A percentile compares a stretch with the other conserved stretches of the same genome.
These are phyloP conservation scores for Sambucus nigra DNA, from an alignment of 129 eudicot species.

Conservation along the genomic window DNA sequence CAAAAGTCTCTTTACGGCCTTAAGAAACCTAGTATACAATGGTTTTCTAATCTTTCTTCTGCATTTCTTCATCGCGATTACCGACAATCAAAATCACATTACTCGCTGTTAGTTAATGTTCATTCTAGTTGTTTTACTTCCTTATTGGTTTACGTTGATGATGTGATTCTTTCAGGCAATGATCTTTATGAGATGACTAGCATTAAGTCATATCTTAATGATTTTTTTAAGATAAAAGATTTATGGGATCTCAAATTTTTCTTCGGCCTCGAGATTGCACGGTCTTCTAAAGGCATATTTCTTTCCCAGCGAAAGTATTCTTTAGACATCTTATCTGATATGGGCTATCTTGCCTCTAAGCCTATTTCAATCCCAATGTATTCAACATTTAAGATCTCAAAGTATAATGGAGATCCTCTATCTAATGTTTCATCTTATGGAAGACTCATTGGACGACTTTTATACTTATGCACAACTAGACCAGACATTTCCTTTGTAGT, in stretches of 20 bases:
- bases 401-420: too few relatives aligned
- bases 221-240: slow-evolving; percentile 2
- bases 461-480: neutral
- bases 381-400: slow-evolving; percentile 1
- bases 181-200: neutral
- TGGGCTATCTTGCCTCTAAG: too few relatives aligned
- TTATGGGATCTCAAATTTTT: slow-evolving; percentile 3
- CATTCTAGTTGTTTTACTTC: neutral
- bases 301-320: neutral
- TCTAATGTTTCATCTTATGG: too few relatives aligned
- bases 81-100: neutral
- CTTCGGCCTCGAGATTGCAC: neutral
- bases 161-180: neutral
- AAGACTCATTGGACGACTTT: slow-evolving; percentile 3
- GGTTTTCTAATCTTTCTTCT: neutral
- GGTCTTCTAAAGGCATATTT: too few relatives aligned
- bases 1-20: slow-evolving; percentile 4
- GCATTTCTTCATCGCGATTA: neutral
- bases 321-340: neutral
- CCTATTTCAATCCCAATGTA: slow-evolving; percentile 1
- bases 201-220: neutral
- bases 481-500: neutral
- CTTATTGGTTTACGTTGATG: neutral
- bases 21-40: neutral
- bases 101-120: neutral